Percentiles rank a stretch among this genome's conserved stretches.
These are phyloP conservation scores for Globisporangium recalcitrans DNA, from an alignment of 352 stramenopile species.

Conservation along the genomic window DNA sequence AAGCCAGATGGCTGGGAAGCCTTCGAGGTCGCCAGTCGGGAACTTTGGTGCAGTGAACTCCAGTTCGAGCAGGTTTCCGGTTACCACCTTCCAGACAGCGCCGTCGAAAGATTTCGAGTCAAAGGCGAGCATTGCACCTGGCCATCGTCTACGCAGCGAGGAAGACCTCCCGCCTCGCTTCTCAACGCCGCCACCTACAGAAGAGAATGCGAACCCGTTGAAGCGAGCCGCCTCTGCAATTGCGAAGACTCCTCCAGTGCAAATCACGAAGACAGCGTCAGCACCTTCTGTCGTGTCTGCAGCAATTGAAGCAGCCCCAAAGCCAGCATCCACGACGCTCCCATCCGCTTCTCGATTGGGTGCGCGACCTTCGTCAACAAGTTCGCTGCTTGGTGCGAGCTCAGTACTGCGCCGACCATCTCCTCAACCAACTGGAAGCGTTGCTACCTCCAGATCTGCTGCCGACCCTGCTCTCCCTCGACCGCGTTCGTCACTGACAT, in stretches of 20 bases:
- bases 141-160: background rate
- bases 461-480: background rate
- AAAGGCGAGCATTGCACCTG: background rate
- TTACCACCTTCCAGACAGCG: slow-evolving; percentile 3
- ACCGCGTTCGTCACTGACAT: slow-evolving; percentile 6
- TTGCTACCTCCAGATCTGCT: background rate
- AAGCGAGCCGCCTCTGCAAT: slow-evolving; percentile 30
- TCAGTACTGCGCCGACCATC: slow-evolving; percentile 11
- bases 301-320: background rate
- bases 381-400: slow-evolving; percentile 3
- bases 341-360: slow-evolving; percentile 13
- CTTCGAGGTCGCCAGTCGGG: slow-evolving; percentile 15
- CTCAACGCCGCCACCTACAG: slow-evolving; percentile 11
- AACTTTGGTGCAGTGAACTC: slow-evolving; percentile 3
- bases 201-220: slow-evolving; percentile 21
- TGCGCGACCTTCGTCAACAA: slow-evolving; percentile 5
- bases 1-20: background rate
- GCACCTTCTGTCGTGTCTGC: background rate
- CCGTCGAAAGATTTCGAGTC: background rate
- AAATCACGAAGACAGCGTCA: slow-evolving; percentile 5
- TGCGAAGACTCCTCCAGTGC: slow-evolving; percentile 23
- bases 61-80: slow-evolving; percentile 4
- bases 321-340: background rate
- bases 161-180: slow-evolving; percentile 1
- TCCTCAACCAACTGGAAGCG: background rate